Evolutionary conservation across 768 basidiomycete genomes (phyloP).

Genomic region (Suillus plorans): DNA sequence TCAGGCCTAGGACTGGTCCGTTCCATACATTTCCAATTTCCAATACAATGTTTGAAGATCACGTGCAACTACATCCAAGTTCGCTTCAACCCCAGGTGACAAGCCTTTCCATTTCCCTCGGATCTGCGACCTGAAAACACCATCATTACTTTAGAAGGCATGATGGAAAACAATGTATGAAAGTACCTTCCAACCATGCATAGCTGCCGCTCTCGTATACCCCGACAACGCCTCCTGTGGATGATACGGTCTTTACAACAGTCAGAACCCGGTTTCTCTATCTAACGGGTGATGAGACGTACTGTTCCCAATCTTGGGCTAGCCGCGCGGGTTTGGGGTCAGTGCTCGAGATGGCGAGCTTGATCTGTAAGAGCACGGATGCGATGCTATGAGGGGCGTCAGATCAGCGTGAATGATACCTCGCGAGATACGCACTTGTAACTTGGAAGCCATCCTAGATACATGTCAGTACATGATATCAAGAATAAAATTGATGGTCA

Average conservation of each 20-base stretch:
- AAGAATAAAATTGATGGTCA: not conserved
- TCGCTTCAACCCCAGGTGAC: constrained; percentile 11
- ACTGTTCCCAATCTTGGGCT: constrained; percentile 50
- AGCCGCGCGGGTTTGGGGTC: constrained; percentile 31
- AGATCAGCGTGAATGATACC: constrained; percentile 7
- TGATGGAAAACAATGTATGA: not conserved
- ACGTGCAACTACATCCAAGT: not conserved
- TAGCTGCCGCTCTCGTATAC: constrained; percentile 61
- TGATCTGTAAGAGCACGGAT: constrained; percentile 57
- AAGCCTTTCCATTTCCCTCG: constrained; percentile 18
- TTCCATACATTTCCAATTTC: not conserved
- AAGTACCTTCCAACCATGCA: constrained; percentile 63
- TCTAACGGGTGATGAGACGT: constrained; percentile 13
- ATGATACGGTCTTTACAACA: constrained; percentile 36
- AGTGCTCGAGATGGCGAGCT: not conserved
- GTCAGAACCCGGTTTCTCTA: not conserved
- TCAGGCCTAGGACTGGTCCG: too few relatives aligned
- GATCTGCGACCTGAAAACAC: constrained; percentile 23
- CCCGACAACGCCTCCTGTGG: constrained; percentile 61
- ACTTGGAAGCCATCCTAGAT: constrained; percentile 67
- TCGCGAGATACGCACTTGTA: constrained; percentile 44
- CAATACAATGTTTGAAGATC: not conserved
- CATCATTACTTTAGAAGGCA: not conserved
- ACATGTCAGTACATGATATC: not conserved
- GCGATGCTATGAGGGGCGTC: constrained; percentile 31